A percentile compares a stretch with the other conserved stretches of the same genome.
These are phyloP conservation scores for Achlya hypogyna DNA, from an alignment of 352 stramenopile species.

Conservation along the genomic window DNA sequence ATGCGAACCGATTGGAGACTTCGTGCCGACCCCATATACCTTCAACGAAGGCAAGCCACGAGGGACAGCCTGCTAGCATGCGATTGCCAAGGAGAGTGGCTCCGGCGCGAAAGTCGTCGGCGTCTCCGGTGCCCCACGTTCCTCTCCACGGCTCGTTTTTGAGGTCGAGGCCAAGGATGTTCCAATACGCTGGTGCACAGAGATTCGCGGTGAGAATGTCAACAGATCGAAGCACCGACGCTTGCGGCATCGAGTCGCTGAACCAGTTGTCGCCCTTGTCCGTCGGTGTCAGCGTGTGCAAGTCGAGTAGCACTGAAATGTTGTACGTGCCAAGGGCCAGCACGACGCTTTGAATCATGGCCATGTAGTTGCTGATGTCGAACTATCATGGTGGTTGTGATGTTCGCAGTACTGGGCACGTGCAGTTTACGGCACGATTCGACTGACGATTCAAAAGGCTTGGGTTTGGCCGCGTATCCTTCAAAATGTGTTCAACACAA, in stretches of 20 bases:
- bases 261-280: slow-evolving; percentile 43
- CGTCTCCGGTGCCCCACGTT: slow-evolving; percentile 34
- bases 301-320: slow-evolving; percentile 51
- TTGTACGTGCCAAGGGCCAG: slow-evolving; percentile 39
- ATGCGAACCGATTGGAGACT: slow-evolving; percentile 33
- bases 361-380: slow-evolving; percentile 49
- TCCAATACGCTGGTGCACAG: slow-evolving; percentile 45
- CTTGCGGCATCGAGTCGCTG: slow-evolving; percentile 34
- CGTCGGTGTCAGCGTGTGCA: slow-evolving; percentile 44
- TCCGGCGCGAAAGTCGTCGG: slow-evolving; percentile 48
- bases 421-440: slow-evolving; percentile 33
- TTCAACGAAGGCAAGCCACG: slow-evolving; percentile 58
- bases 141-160: slow-evolving; percentile 60
- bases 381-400: slow-evolving; percentile 17
- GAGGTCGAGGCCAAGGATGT: slow-evolving; percentile 47
- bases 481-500: slow-evolving; percentile 40
- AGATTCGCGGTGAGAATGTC: slow-evolving; percentile 45
- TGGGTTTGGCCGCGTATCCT: slow-evolving; percentile 26
- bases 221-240: slow-evolving; percentile 38
- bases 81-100: slow-evolving; percentile 48
- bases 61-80: slow-evolving; percentile 47
- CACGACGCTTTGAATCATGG: slow-evolving; percentile 41
- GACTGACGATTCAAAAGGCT: slow-evolving; percentile 47
- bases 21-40: slow-evolving; percentile 34
- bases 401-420: neutral